Evolutionary conservation across 2,329 filamentous ascomycete genomes (phyloP).

Genomic region (Myriosclerotinia scirpicola): DNA sequence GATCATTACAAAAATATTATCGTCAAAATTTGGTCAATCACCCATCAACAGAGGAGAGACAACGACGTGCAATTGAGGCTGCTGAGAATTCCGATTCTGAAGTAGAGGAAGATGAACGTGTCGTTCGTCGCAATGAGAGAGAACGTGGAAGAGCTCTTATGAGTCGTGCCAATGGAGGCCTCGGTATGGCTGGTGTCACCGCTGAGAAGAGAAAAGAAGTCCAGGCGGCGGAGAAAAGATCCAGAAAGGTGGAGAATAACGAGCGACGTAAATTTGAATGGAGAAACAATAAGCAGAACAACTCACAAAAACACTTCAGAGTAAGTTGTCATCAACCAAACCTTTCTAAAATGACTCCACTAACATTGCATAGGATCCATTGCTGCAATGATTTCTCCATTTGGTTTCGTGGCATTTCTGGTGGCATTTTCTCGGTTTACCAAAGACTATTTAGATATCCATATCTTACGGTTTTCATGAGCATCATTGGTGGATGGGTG

Average conservation of each 20-base stretch:
- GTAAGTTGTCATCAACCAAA: slow-evolving; percentile 44
- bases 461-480: slow-evolving; percentile 16
- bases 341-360: slow-evolving; percentile 19
- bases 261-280: slow-evolving; percentile 64
- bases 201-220: slow-evolving; percentile 73
- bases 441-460: slow-evolving; percentile 17
- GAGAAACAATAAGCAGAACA: slow-evolving; percentile 69
- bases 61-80: slow-evolving; percentile 62
- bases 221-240: slow-evolving; percentile 64
- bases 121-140: slow-evolving; percentile 43
- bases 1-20: slow-evolving; percentile 84
- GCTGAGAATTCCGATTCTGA: slow-evolving; percentile 50
- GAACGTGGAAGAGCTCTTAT: slow-evolving; percentile 56
- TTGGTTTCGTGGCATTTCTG: slow-evolving; percentile 19
- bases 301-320: slow-evolving; percentile 66
- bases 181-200: slow-evolving; percentile 75
- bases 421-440: slow-evolving; percentile 18
- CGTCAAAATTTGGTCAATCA: slow-evolving; percentile 89
- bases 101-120: slow-evolving; percentile 44
- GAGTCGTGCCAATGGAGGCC: slow-evolving; percentile 68
- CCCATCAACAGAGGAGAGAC: slow-evolving; percentile 74
- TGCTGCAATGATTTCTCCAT: slow-evolving; percentile 38
- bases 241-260: slow-evolving; percentile 63
- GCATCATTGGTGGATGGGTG: slow-evolving; percentile 17
- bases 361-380: slow-evolving; percentile 40